A percentile compares a stretch with the other conserved stretches of the same genome.
Conservation (phyloP, 257 asterid genomes). For the Eucommia ulmoides region DNA sequence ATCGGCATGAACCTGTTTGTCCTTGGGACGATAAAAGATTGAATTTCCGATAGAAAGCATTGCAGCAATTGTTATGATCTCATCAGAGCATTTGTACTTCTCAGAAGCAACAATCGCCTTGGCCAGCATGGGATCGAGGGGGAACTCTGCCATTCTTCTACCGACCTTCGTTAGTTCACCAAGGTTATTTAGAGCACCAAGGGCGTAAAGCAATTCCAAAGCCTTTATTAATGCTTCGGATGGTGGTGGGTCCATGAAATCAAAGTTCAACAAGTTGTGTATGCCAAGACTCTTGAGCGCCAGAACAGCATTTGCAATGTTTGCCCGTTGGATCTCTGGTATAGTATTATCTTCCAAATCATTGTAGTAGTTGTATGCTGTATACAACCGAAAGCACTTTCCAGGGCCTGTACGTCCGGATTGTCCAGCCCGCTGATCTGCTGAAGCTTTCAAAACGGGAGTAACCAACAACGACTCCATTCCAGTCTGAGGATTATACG, state of each 20-base stretch:
- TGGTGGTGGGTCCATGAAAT: conserved; percentile 99
- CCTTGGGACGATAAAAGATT: conserved; percentile 87
- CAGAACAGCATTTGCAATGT: conserved; percentile 89
- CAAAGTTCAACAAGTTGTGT: conserved; percentile 71
- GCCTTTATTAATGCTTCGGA: conserved; percentile 85
- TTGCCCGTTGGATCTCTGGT: conserved; percentile 91
- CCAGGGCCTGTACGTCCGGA: conserved; percentile 99
- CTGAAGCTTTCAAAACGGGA: conserved; percentile 94
- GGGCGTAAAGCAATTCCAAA: conserved; percentile 94
- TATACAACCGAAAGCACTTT: conserved; percentile 81
- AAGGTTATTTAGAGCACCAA: conserved; percentile 83
- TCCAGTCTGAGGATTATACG: conserved; percentile 96
- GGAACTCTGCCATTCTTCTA: conserved; percentile 97
- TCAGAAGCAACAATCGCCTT: conserved; percentile 89
- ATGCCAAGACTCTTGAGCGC: conserved; percentile 75
- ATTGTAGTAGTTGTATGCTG: conserved; percentile 66
- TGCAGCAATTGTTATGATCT: conserved; percentile 84
- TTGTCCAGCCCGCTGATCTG: conserved; percentile 96
- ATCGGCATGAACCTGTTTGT: conserved; percentile 87
- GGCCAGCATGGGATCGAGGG: conserved; percentile 97
- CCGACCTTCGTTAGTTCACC: conserved; percentile 77
- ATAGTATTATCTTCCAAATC: conserved; percentile 92
- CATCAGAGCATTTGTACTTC: conserved; percentile 58
- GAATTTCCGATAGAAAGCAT: conserved; percentile 98
- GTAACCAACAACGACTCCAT: conserved; percentile 98